Evolutionary conservation across 345 rosid species (phyloP), one percentile per base, ranked within the genome.

Genomic region (Eucalyptus cloeziana): DNA sequence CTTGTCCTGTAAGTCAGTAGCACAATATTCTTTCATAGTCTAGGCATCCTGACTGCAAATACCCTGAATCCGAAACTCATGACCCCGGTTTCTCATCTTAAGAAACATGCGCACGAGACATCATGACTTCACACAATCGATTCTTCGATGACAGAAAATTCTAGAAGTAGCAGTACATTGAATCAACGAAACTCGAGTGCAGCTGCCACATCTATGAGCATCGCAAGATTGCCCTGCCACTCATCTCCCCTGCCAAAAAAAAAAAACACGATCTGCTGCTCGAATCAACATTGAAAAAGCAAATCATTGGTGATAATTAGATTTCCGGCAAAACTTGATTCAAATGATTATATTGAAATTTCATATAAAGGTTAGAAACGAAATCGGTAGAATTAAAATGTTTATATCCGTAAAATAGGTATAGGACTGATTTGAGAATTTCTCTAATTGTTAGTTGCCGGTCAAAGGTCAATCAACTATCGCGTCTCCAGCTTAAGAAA

Each of bases 321-420:
- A 67, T 62, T 62, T 62, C 1, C 16, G 3, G 0, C 16, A 30
- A 30, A 62, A 67, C 9, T n/a, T 31, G 37, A 67, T 5, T 31
- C 3, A 1, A 67, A 67, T 67, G 10, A 31, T 11, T 67, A 67
- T 12, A 64, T 67, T 67, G 21, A 67, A 64, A 67, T 2, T 67
- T 7, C 1, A 15, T 2, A 21, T 2, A 67, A 67, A 67, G 0
- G 10, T 67, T n/a, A 14, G 9, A 67, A 4, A n/a, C 3, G 1
- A 31, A 67, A 67, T 7, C 7, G 6, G 3, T 15, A n/a, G 14
- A 6, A 67, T n/a, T 7, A 7, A 67, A n/a, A 56, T 56, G 0
- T 56, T 24, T 56, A 56, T 2, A n/a, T 67, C 1, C 1, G 1
- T 67, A 67, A 2, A 15, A 31, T 14, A 67, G 10, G 7, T n/a